Conservation (phyloP, 2,329 filamentous ascomycete genomes). For the Phaeosphaeriaceae sp. region DNA sequence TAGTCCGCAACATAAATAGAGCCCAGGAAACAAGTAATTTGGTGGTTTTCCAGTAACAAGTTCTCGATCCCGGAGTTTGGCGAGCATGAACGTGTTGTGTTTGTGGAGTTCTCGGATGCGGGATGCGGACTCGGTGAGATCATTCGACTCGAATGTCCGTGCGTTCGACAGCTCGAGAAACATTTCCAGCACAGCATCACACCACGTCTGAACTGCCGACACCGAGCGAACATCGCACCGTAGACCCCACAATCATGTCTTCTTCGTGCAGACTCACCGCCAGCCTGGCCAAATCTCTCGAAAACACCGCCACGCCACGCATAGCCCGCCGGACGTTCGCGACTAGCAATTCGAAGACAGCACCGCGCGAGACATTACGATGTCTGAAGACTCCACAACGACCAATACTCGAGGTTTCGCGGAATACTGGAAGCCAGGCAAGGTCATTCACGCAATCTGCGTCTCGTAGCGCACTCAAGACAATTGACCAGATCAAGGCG, state of each 20-base stretch:
- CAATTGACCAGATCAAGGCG: conserved; percentile 44
- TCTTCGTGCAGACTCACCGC: conserved; percentile 32
- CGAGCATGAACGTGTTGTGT: too few species aligned
- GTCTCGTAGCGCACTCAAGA: conserved; percentile 40
- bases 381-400: conserved; percentile 22
- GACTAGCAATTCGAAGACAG: conserved; percentile 21
- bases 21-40: too few species aligned
- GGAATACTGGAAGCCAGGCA: conserved; percentile 15
- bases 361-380: conserved; percentile 10
- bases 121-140: background rate
- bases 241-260: conserved; percentile 27
- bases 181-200: background rate
- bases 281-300: conserved; percentile 24
- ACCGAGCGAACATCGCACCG: background rate
- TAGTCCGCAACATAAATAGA: too few species aligned
- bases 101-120: too few species aligned
- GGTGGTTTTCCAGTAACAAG: too few species aligned
- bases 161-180: conserved; percentile 6
- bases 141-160: conserved; percentile 3
- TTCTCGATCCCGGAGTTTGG: too few species aligned
- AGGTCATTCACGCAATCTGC: conserved; percentile 39
- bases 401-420: background rate
- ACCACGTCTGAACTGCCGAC: conserved; percentile 11
- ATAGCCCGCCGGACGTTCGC: conserved; percentile 35
- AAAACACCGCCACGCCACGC: conserved; percentile 16